phyloP scores from a whole-genome alignment of 1,284 basidiomycete species.

The Melampsora allii-populina region DNA sequence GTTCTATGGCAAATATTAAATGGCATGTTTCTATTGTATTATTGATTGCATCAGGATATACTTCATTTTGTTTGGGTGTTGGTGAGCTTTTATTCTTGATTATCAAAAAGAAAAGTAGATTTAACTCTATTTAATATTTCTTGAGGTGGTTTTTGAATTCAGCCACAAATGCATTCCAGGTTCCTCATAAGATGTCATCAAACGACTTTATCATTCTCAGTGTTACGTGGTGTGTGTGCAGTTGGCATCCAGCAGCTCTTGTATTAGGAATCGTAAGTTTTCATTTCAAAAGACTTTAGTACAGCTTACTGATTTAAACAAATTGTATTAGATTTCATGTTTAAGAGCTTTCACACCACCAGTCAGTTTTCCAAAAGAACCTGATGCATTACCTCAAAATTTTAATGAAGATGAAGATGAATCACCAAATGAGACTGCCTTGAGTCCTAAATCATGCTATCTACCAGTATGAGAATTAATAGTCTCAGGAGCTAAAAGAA shows the following conservation, averaged over 20 bases:
- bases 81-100: background rate
- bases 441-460: too few species aligned
- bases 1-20: background rate
- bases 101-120: background rate
- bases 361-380: conserved; percentile 3
- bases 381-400: background rate
- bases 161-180: background rate
- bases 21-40: background rate
- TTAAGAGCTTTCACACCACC: background rate
- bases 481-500: too few species aligned
- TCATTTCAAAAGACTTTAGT: background rate
- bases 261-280: background rate
- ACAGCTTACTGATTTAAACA: background rate
- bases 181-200: background rate
- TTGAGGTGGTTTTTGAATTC: background rate
- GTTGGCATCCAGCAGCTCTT: conserved; percentile 2
- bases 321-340: background rate
- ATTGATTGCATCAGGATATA: background rate
- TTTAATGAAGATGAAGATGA: background rate
- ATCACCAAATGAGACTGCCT: background rate
- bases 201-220: background rate
- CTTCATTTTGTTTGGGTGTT: background rate
- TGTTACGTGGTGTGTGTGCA: background rate
- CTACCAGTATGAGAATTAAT: too few species aligned
- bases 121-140: background rate